phyloP scores from a whole-genome alignment of 2,329 filamentous ascomycete genomes.

The Parasarocladium wereldwijsianum region DNA sequence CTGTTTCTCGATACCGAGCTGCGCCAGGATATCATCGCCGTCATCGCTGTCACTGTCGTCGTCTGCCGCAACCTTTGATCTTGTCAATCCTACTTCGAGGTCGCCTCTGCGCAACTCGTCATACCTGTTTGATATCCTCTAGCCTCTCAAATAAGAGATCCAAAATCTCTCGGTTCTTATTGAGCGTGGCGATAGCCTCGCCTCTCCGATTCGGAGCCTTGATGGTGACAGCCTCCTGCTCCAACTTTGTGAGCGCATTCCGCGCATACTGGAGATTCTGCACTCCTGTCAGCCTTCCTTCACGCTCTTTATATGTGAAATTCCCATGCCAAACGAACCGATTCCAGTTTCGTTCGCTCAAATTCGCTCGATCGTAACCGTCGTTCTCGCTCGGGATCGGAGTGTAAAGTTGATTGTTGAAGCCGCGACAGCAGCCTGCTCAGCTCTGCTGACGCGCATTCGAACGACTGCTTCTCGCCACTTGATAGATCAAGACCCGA shows the following conservation, averaged over 20 bases:
- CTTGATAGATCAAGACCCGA: constrained; percentile 1
- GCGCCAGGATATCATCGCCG: constrained; percentile 40
- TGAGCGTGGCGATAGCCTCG: constrained; percentile 48
- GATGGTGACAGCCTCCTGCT: constrained; percentile 49
- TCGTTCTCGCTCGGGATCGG: constrained; percentile 42
- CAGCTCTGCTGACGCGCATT: constrained; percentile 31
- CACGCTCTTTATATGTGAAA: constrained; percentile 32
- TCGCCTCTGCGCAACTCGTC: no score
- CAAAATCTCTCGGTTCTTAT: constrained; percentile 48
- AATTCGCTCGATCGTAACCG: constrained; percentile 46
- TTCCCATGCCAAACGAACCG: constrained; percentile 36
- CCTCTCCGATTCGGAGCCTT: constrained; percentile 43
- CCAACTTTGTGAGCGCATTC: constrained; percentile 51
- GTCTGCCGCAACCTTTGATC: constrained; percentile 17
- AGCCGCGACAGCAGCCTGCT: constrained; percentile 50
- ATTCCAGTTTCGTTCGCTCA: constrained; percentile 36
- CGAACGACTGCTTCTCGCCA: constrained; percentile 5
- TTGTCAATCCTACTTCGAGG: no score
- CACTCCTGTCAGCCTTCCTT: not conserved
- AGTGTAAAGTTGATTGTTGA: constrained; percentile 48
- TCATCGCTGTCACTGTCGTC: constrained; percentile 29
- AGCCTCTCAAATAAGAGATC: constrained; percentile 52
- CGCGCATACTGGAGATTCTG: constrained; percentile 63
- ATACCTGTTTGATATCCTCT: constrained; percentile 50
- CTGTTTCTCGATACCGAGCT: constrained; percentile 35